A percentile compares a stretch with the other conserved stretches of the same genome.
phyloP scores from a whole-genome alignment of 1,284 basidiomycete species.

The Fomitopsis betulina region DNA sequence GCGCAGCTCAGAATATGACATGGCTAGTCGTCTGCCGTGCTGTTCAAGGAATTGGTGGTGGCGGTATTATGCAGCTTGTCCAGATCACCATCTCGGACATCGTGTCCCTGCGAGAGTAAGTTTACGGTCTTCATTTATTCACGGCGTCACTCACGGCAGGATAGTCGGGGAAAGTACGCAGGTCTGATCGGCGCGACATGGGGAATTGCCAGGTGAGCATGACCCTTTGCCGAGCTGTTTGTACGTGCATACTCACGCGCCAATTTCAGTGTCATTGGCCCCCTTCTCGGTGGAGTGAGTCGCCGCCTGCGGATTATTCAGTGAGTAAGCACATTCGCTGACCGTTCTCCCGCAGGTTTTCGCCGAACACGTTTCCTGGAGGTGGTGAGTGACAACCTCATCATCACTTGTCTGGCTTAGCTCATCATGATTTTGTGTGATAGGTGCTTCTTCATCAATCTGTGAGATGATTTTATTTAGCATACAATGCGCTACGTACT shows the following conservation, averaged over 20 bases:
- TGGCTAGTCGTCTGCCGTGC: constrained; percentile 74
- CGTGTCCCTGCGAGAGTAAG: constrained; percentile 69
- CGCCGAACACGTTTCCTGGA: constrained; percentile 70
- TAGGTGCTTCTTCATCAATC: constrained; percentile 74
- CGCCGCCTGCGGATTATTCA: not conserved
- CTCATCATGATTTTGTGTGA: constrained; percentile 3
- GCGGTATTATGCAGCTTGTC: constrained; percentile 63
- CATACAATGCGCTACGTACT: not conserved
- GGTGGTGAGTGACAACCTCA: constrained; percentile 45
- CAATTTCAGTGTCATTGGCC: constrained; percentile 60
- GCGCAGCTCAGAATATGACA: constrained; percentile 74
- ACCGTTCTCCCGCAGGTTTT: constrained; percentile 39
- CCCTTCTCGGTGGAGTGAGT: constrained; percentile 69
- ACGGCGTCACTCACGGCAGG: not conserved
- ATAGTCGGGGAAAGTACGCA: constrained; percentile 72
- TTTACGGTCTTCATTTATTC: not conserved
- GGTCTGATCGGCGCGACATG: constrained; percentile 76
- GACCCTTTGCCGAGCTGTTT: not conserved
- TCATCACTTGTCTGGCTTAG: not conserved
- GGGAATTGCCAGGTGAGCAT: constrained; percentile 61
- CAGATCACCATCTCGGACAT: constrained; percentile 81
- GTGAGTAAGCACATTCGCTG: not conserved
- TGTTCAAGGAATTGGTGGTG: constrained; percentile 81
- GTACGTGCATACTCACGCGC: not conserved
- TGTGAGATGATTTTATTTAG: constrained; percentile 33